Percentiles rank a stretch among this genome's conserved stretches.
phyloP scores from a whole-genome alignment of 345 rosid genomes.

The Aquilaria sinensis region DNA sequence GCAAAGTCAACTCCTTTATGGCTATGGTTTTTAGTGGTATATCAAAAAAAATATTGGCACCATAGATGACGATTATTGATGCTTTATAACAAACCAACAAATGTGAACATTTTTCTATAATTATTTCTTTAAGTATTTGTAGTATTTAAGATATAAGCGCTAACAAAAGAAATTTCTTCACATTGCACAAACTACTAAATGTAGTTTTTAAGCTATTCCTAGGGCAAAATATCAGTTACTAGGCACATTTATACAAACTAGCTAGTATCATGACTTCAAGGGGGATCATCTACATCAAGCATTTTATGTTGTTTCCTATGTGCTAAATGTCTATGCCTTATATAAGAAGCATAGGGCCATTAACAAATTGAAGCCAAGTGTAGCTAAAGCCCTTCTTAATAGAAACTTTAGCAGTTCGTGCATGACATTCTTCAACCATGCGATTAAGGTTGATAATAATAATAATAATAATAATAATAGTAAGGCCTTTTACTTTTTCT shows the following conservation, averaged over 20 bases:
- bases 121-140: not conserved
- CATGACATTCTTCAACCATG: too few relatives aligned
- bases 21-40: not conserved
- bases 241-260: not conserved
- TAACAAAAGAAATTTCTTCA: too few relatives aligned
- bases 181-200: too few relatives aligned
- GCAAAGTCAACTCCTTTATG: not conserved
- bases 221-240: not conserved
- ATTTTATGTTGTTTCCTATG: too few relatives aligned
- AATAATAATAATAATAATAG: too few relatives aligned
- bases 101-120: not conserved
- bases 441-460: too few relatives aligned
- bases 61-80: not conserved
- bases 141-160: too few relatives aligned
- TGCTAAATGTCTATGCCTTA: not conserved
- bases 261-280: not conserved
- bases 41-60: not conserved
- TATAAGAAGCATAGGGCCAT: not conserved
- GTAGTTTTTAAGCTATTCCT: not conserved
- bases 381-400: not conserved
- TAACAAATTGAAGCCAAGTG: not conserved
- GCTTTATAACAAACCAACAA: not conserved
- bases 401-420: too few relatives aligned
- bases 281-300: not conserved
- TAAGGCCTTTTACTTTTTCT: too few relatives aligned